These are phyloP conservation scores for Tetracladium marchalianum DNA, from an alignment of 495 filamentous ascomycete genomes.

Conservation along the genomic window DNA sequence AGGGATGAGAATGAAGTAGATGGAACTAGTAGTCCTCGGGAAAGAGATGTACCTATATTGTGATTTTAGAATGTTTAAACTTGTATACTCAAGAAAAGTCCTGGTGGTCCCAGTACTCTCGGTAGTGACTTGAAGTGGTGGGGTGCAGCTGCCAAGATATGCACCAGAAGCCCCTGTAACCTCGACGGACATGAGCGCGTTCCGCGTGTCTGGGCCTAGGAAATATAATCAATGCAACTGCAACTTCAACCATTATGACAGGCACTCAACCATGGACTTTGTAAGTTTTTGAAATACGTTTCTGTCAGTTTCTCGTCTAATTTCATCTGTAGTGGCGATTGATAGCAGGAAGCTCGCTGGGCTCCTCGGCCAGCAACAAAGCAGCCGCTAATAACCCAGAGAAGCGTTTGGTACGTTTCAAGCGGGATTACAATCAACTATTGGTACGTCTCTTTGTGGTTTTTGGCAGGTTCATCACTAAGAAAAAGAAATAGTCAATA, in stretches of 20 bases:
- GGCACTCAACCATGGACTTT: conserved; percentile 18
- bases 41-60: conserved; percentile 13
- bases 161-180: too few species aligned
- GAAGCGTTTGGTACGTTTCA: conserved; percentile 81
- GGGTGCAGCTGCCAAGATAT: too few species aligned
- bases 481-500: conserved; percentile 47
- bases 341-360: conserved; percentile 66
- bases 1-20: conserved; percentile 30
- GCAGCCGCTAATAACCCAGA: conserved; percentile 64
- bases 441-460: conserved; percentile 44
- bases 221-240: conserved; percentile 1
- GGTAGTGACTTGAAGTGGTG: too few species aligned
- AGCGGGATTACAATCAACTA: conserved; percentile 75
- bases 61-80: conserved; percentile 4
- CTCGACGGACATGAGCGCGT: neutral
- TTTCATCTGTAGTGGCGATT: conserved; percentile 60
- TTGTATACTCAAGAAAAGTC: too few species aligned
- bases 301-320: neutral
- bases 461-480: conserved; percentile 4
- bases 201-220: neutral
- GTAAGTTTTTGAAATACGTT: conserved; percentile 7
- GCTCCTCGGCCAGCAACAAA: conserved; percentile 45
- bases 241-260: conserved; percentile 12
- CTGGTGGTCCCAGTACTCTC: too few species aligned
- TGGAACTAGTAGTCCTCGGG: conserved; percentile 7